Conservation (phyloP, 495 filamentous ascomycete genomes). For the Penicillium pancosmium region DNA sequence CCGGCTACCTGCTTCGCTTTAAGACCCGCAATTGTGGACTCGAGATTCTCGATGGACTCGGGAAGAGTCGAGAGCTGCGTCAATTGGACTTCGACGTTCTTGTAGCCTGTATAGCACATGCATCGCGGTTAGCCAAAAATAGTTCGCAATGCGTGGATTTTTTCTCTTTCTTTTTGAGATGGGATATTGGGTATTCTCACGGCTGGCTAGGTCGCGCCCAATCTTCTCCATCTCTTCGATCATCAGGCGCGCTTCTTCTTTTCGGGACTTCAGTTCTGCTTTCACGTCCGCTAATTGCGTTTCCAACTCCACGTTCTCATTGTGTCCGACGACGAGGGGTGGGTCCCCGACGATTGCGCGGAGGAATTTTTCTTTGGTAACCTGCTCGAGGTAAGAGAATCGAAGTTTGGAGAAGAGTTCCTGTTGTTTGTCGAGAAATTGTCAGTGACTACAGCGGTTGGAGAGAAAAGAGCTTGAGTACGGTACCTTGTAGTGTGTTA, state of each 20-base stretch:
- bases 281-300: conserved; percentile 70
- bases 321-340: conserved; percentile 76
- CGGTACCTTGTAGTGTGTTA: conserved; percentile 79
- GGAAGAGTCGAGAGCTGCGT: conserved; percentile 63
- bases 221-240: conserved; percentile 70
- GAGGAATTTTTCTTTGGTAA: conserved; percentile 92
- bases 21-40: conserved; percentile 59
- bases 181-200: conserved; percentile 24
- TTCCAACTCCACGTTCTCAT: conserved; percentile 84
- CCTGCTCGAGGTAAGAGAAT: conserved; percentile 81
- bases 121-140: background rate
- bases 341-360: conserved; percentile 93
- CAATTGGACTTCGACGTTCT: conserved; percentile 64
- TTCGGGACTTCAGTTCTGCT: conserved; percentile 71
- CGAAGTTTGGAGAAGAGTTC: conserved; percentile 95
- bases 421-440: conserved; percentile 30
- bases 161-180: background rate
- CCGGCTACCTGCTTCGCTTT: conserved; percentile 47
- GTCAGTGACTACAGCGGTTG: background rate
- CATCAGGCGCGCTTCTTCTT: conserved; percentile 75
- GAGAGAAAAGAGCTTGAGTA: background rate
- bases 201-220: conserved; percentile 59
- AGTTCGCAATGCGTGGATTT: background rate
- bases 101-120: conserved; percentile 50
- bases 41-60: conserved; percentile 60